A percentile compares a stretch with the other conserved stretches of the same genome.
Conservation (phyloP, 345 rosid species). For the Gossypium thurberi region DNA sequence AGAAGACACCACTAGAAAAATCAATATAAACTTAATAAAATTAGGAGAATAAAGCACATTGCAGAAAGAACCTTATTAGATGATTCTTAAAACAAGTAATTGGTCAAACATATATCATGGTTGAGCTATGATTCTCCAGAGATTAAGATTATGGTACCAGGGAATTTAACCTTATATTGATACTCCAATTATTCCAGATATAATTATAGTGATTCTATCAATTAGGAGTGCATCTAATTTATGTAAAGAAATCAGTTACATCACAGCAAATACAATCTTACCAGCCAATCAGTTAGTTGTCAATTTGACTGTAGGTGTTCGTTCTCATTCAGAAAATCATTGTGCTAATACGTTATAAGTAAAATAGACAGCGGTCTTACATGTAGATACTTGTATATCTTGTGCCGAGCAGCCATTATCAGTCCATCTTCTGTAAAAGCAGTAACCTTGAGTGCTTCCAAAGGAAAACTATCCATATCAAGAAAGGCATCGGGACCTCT, state of each 20-base stretch:
- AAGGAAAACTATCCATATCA: constrained; percentile 67
- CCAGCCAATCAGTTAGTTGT: not conserved
- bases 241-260: not conserved
- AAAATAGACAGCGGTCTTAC: constrained; percentile 26
- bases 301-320: not conserved
- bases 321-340: not conserved
- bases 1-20: too few relatives aligned
- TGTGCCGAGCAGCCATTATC: constrained; percentile 94
- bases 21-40: too few relatives aligned
- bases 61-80: too few relatives aligned
- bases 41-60: too few relatives aligned
- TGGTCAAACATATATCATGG: too few relatives aligned
- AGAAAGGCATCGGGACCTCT: constrained; percentile 92
- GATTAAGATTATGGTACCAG: too few relatives aligned
- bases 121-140: too few relatives aligned
- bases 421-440: constrained; percentile 96
- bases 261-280: not conserved
- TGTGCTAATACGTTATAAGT: not conserved
- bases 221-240: not conserved
- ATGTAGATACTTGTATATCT: constrained; percentile 69
- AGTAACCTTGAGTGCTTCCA: constrained; percentile 66
- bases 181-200: not conserved
- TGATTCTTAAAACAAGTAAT: too few relatives aligned
- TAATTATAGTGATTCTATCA: not conserved
- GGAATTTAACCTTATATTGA: too few relatives aligned